Evolutionary conservation across 495 filamentous ascomycete genomes (phyloP).

Genomic region (Platismatia glauca): DNA sequence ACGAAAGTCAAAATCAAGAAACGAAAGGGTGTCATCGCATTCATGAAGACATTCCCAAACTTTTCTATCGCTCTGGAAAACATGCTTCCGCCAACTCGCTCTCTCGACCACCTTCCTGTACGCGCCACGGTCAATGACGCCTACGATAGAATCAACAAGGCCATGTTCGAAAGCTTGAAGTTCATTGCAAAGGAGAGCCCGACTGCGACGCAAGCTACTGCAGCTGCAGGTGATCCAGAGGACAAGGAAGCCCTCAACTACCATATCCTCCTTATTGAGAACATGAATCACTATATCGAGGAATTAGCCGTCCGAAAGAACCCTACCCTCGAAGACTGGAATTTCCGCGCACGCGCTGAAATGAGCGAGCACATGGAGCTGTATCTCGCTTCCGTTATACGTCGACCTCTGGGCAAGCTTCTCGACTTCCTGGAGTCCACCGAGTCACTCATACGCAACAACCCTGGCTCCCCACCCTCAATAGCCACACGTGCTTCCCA

Average conservation of each 20-base stretch:
- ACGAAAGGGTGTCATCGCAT: constrained; percentile 88
- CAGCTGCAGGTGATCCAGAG: constrained; percentile 55
- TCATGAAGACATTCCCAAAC: constrained; percentile 85
- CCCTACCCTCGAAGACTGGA: constrained; percentile 72
- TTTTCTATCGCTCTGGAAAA: constrained; percentile 74
- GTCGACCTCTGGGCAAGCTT: constrained; percentile 79
- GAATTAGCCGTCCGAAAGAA: constrained; percentile 72
- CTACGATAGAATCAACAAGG: constrained; percentile 80
- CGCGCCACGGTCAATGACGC: constrained; percentile 74
- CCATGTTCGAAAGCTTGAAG: constrained; percentile 94
- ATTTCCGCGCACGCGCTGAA: constrained; percentile 63
- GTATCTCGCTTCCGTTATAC: constrained; percentile 80
- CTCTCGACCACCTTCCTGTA: constrained; percentile 50
- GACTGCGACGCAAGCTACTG: constrained; percentile 22
- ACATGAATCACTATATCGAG: constrained; percentile 95
- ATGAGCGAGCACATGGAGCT: constrained; percentile 79
- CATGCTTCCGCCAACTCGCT: constrained; percentile 52
- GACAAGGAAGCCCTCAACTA: constrained; percentile 95
- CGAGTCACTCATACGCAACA: constrained; percentile 48
- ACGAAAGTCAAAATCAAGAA: constrained; percentile 99
- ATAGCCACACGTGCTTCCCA: constrained; percentile 70
- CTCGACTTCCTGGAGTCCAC: constrained; percentile 82
- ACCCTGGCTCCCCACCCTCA: constrained; percentile 30
- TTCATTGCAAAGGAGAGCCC: constrained; percentile 93
- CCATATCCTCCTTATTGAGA: constrained; percentile 93